phyloP scores from a whole-genome alignment of 2,329 filamentous ascomycete genomes.

The Exserohilum turcica region DNA sequence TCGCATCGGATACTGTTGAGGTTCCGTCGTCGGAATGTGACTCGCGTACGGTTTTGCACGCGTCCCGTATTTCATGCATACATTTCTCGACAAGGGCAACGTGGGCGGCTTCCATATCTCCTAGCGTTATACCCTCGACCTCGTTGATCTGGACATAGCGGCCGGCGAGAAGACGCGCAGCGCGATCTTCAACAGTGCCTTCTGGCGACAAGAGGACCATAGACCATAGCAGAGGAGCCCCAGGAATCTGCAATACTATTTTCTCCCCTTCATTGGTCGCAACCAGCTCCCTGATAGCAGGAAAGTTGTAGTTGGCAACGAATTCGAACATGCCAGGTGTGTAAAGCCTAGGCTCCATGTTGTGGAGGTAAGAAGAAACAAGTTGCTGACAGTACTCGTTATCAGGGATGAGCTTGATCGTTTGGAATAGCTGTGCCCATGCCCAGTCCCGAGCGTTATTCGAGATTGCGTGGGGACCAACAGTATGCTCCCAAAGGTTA shows the following conservation, averaged over 20 bases:
- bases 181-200: slow-evolving; percentile 67
- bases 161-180: slow-evolving; percentile 73
- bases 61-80: slow-evolving; percentile 61
- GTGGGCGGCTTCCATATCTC: slow-evolving; percentile 64
- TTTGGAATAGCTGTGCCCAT: slow-evolving; percentile 60
- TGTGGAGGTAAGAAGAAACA: slow-evolving; percentile 60
- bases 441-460: slow-evolving; percentile 66
- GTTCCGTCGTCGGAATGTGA: slow-evolving; percentile 7
- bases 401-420: slow-evolving; percentile 22
- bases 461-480: slow-evolving; percentile 67
- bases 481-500: slow-evolving; percentile 72
- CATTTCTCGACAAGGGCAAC: slow-evolving; percentile 75
- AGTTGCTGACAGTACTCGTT: slow-evolving; percentile 41
- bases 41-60: slow-evolving; percentile 23
- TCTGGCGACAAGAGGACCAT: slow-evolving; percentile 73
- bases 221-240: slow-evolving; percentile 78
- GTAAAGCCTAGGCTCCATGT: slow-evolving; percentile 62
- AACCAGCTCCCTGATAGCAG: slow-evolving; percentile 21
- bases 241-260: slow-evolving; percentile 56
- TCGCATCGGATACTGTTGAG: slow-evolving; percentile 32
- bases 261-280: slow-evolving; percentile 25
- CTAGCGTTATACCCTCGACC: slow-evolving; percentile 49
- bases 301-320: slow-evolving; percentile 54
- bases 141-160: slow-evolving; percentile 66
- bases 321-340: slow-evolving; percentile 68